Evolutionary conservation across 306 rosid genomes (phyloP).

Genomic region (Pyrus bretschneideri): DNA sequence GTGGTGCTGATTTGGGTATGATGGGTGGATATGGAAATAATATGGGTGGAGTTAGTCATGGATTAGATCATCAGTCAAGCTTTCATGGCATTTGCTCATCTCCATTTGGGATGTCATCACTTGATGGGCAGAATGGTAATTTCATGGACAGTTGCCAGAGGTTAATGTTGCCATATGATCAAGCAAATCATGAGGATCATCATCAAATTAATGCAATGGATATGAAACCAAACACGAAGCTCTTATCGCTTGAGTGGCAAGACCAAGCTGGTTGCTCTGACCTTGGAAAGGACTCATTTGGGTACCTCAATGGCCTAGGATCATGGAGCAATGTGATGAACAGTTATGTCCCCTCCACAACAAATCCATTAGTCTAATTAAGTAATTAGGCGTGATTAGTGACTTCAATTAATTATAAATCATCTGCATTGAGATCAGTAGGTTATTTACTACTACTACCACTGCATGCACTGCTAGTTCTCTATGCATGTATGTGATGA

Average conservation of each 20-base stretch:
- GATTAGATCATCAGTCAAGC: slow-evolving; percentile 24
- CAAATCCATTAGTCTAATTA: slow-evolving; percentile 50
- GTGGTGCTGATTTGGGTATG: slow-evolving; percentile 34
- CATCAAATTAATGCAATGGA: slow-evolving; percentile 37
- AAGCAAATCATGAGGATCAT: slow-evolving; percentile 24
- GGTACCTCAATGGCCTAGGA: slow-evolving; percentile 55
- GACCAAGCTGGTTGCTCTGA: slow-evolving; percentile 64
- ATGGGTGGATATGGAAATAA: slow-evolving; percentile 31
- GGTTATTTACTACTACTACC: not conserved
- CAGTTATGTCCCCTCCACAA: slow-evolving; percentile 62
- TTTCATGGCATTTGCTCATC: slow-evolving; percentile 40
- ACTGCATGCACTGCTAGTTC: not conserved
- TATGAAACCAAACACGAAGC: slow-evolving; percentile 77
- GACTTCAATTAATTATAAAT: not conserved
- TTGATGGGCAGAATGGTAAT: slow-evolving; percentile 31
- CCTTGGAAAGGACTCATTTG: slow-evolving; percentile 58
- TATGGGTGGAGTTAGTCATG: slow-evolving; percentile 11
- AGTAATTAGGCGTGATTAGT: slow-evolving; percentile 20
- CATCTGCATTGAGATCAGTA: slow-evolving; percentile 5
- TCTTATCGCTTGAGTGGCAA: slow-evolving; percentile 87
- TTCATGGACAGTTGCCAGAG: slow-evolving; percentile 71
- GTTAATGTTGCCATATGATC: slow-evolving; percentile 65
- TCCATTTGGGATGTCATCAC: slow-evolving; percentile 47
- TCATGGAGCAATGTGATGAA: slow-evolving; percentile 69
- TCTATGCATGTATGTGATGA: not conserved